These are phyloP conservation scores for Saturnispora zaruensis DNA, from an alignment of 805 yeast genomes.

Conservation along the genomic window DNA sequence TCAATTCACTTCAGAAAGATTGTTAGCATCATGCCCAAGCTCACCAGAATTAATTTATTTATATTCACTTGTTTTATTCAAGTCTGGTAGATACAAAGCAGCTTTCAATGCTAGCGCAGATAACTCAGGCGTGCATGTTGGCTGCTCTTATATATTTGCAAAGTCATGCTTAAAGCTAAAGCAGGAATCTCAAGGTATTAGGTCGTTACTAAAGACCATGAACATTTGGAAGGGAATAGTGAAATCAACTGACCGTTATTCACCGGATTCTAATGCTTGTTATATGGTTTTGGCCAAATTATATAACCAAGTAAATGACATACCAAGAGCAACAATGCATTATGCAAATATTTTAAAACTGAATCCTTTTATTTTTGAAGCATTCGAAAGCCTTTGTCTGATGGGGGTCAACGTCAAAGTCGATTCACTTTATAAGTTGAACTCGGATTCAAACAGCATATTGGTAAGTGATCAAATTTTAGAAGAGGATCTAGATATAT, in stretches of 20 bases:
- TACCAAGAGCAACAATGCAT: conserved; percentile 54
- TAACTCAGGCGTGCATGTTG: conserved; percentile 44
- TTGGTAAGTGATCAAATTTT: conserved; percentile 11
- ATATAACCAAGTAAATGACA: conserved; percentile 48
- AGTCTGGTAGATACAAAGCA: conserved; percentile 50
- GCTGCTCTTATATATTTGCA: conserved; percentile 71
- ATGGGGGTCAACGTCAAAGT: conserved; percentile 65
- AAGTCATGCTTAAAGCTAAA: conserved; percentile 52
- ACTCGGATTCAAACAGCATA: conserved; percentile 9
- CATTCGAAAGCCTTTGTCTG: conserved; percentile 65
- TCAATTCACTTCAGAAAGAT: conserved; percentile 76
- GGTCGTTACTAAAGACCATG: conserved; percentile 34
- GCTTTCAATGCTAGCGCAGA: conserved; percentile 44
- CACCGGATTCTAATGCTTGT: conserved; percentile 66
- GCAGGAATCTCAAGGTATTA: conserved; percentile 53
- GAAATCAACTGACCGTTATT: conserved; percentile 12
- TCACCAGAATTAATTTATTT: conserved; percentile 57
- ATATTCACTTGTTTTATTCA: conserved; percentile 58
- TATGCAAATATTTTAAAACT: conserved; percentile 60
- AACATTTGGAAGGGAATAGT: conserved; percentile 28
- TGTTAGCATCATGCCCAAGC: conserved; percentile 47
- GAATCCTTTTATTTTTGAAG: conserved; percentile 82
- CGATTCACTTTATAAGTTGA: conserved; percentile 39
- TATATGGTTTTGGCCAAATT: conserved; percentile 64
- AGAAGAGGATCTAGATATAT: conserved; percentile 32